Evolutionary conservation across 805 yeast species (phyloP).

Genomic region (Kockiozyma suomiensis): DNA sequence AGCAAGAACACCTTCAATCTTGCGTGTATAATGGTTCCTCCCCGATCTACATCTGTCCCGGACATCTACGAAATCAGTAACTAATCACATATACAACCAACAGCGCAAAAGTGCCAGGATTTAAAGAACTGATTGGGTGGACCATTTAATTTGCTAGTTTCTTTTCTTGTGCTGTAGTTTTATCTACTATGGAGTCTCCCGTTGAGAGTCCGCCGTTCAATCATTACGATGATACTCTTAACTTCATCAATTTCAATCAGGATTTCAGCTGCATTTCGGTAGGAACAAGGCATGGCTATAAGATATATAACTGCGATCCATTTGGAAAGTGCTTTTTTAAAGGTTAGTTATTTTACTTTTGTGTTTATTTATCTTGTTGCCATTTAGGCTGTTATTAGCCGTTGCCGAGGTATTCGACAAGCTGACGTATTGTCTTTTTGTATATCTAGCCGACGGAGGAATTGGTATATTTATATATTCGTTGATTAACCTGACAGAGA

Average conservation of each 20-base stretch:
- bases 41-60: too few species aligned
- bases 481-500: not conserved
- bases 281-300: constrained; percentile 65
- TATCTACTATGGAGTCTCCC: constrained; percentile 22
- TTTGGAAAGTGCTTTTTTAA: constrained; percentile 69
- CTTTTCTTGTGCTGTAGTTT: not conserved
- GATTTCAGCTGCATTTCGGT: constrained; percentile 78
- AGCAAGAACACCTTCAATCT: not conserved
- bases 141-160: not conserved
- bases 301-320: constrained; percentile 85
- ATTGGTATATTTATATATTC: constrained; percentile 37
- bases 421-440: not conserved
- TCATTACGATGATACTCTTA: constrained; percentile 40
- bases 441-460: constrained; percentile 43
- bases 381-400: too few species aligned
- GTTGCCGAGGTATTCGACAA: not conserved
- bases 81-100: too few species aligned
- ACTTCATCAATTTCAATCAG: constrained; percentile 79
- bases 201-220: constrained; percentile 13
- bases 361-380: not conserved
- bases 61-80: too few species aligned
- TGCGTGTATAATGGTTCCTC: too few species aligned
- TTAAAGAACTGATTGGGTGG: not conserved
- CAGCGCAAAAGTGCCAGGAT: too few species aligned
- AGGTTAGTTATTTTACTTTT: constrained; percentile 40